These are phyloP conservation scores for Aspergillus leporis DNA, from an alignment of 495 filamentous ascomycete genomes.

Conservation along the genomic window DNA sequence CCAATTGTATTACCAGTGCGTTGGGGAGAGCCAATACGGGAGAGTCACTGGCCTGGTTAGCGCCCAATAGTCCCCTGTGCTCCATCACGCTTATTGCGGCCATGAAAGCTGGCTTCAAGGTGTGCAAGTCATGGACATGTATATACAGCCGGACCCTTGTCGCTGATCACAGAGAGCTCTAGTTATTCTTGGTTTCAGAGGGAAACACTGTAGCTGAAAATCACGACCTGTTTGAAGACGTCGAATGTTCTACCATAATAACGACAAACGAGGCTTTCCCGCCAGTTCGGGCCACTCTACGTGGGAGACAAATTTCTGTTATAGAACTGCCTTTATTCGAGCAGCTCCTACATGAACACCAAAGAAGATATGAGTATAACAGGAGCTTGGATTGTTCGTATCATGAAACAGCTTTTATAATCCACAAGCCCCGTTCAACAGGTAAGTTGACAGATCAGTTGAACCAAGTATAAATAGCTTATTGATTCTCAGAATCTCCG, in stretches of 20 bases:
- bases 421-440: slow-evolving; percentile 4
- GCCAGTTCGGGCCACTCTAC: slow-evolving; percentile 1
- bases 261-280: slow-evolving; percentile 10
- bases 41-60: slow-evolving; percentile 15
- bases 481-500: slow-evolving; percentile 4
- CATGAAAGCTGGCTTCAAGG: slow-evolving; percentile 15
- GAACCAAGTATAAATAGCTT: neutral
- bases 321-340: slow-evolving; percentile 8
- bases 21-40: slow-evolving; percentile 10
- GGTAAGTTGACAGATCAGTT: neutral
- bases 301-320: slow-evolving; percentile 3
- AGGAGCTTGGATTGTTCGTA: neutral
- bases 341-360: slow-evolving; percentile 5
- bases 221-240: slow-evolving; percentile 12
- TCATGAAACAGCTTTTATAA: slow-evolving; percentile 8
- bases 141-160: neutral
- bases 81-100: slow-evolving; percentile 12
- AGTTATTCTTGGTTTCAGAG: slow-evolving; percentile 13
- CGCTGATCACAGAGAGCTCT: slow-evolving; percentile 3
- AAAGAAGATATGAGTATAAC: slow-evolving; percentile 1
- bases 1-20: slow-evolving; percentile 3
- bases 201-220: slow-evolving; percentile 13
- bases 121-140: slow-evolving; percentile 1
- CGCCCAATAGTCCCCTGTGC: slow-evolving; percentile 14
- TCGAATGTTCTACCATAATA: slow-evolving; percentile 12